phyloP scores from a whole-genome alignment of 257 asterid genomes.

The Solanum appendiculatum region DNA sequence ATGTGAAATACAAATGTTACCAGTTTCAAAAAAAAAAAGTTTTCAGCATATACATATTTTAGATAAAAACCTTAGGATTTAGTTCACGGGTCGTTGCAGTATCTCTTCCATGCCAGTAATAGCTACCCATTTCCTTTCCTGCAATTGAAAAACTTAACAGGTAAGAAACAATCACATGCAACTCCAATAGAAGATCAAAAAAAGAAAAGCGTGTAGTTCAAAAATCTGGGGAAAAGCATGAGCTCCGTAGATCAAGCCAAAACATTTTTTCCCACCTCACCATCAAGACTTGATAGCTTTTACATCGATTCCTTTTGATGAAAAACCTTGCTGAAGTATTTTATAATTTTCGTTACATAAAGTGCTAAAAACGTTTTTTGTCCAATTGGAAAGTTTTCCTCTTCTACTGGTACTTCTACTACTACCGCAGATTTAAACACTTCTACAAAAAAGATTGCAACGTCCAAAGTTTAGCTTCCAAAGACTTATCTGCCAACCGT shows the following conservation, averaged over 20 bases:
- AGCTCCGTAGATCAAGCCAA: not conserved
- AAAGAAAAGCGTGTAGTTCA: not conserved
- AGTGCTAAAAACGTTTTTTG: not conserved
- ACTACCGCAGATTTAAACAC: not conserved
- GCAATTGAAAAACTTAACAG: slow-evolving; percentile 10
- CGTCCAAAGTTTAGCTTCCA: not conserved
- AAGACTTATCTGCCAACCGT: not conserved
- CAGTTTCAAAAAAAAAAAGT: too few relatives aligned
- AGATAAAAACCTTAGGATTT: slow-evolving; percentile 77
- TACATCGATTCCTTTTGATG: not conserved
- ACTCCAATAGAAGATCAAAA: not conserved
- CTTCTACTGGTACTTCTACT: not conserved
- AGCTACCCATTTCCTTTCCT: slow-evolving; percentile 71
- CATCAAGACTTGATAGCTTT: not conserved
- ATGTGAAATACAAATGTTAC: too few relatives aligned
- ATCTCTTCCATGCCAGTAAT: slow-evolving; percentile 98
- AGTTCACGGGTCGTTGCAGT: slow-evolving; percentile 55
- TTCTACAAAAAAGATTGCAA: not conserved
- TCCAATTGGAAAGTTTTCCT: not conserved
- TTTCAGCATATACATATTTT: not conserved
- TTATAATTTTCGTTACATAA: not conserved
- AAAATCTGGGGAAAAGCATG: not conserved
- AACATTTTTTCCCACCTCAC: not conserved
- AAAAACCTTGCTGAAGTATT: not conserved
- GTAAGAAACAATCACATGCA: not conserved